Evolutionary conservation across 257 asterid genomes (phyloP).

Genomic region (Eustoma russellianum): DNA sequence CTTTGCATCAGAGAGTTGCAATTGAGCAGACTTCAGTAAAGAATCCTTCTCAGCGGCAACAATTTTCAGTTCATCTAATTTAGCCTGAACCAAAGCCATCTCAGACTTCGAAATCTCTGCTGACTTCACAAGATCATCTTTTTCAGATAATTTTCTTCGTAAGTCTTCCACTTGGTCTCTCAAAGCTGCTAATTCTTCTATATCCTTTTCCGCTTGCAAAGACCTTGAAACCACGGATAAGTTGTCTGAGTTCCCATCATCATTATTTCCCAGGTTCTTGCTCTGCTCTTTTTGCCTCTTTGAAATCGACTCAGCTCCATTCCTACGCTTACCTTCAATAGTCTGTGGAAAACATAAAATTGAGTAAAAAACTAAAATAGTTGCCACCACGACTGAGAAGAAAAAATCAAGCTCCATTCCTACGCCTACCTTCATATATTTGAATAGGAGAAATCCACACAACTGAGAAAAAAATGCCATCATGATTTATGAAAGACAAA

Average conservation of each 20-base stretch:
- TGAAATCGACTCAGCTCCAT: constrained; percentile 35
- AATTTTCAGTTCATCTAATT: constrained; percentile 41
- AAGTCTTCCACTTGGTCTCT: constrained; percentile 71
- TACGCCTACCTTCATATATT: neutral
- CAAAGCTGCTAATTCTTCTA: constrained; percentile 63
- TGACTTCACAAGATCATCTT: constrained; percentile 70
- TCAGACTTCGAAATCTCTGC: constrained; percentile 51
- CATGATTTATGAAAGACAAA: too few relatives aligned
- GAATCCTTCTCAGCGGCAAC: constrained; percentile 65
- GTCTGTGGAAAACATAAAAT: constrained; percentile 33
- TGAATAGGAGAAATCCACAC: too few relatives aligned
- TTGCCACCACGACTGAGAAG: neutral
- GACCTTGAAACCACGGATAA: constrained; percentile 40
- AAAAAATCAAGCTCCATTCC: neutral
- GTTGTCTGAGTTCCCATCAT: constrained; percentile 42
- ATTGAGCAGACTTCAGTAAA: constrained; percentile 53
- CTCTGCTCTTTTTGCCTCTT: constrained; percentile 48
- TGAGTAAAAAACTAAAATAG: neutral
- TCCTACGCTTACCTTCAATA: constrained; percentile 36
- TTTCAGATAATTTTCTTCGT: constrained; percentile 56
- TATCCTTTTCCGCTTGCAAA: constrained; percentile 55
- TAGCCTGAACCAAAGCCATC: constrained; percentile 36
- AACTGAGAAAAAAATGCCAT: too few relatives aligned
- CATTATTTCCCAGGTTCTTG: constrained; percentile 23
- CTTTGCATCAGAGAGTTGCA: constrained; percentile 82